Base-by-base conservation (phyloP, 306 rosid genomes). In the apple (Malus domestica) region DNA sequence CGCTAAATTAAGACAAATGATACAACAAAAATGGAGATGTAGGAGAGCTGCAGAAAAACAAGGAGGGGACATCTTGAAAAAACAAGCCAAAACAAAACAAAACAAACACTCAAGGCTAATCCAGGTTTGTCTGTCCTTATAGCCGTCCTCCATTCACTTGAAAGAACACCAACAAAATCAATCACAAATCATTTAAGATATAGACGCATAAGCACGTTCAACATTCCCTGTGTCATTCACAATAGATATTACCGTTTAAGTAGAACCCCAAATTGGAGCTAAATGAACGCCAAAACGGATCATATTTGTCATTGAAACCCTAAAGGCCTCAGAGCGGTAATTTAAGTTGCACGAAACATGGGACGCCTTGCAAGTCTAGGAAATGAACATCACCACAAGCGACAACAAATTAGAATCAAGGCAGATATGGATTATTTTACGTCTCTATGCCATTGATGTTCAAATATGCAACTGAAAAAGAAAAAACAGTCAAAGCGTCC, bases 401-500 rank as follows among this genome's bases (percentile, higher is more conserved):
- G 20, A 4, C 4, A 46, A 70, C 30, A 45, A 46, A 30, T 19
- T 10, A 15, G 61, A 35, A 79, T 54, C 32, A 64, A 29, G 30
- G 45, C 2, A 65, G 20, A 22, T 52, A 63, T 35, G 71, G 72
- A 55, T 29, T 46, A 74, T 61, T 73, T 60, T 29, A 25, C 22
- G 12, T 64, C 68, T 16, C 42, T 3, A 30, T 59, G 29, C 57
- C 77, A 27, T 10, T 55, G 66, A 35, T 4, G 11, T 59, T 45
- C 78, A 74, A 62, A 20, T 74, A 44, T 27, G 70, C 61, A 35
- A 63, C 22, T 74, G 5, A 4, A 29, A 38, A 38, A 38, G 20
- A 14, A 30, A 29, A 64, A 66, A 33, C 62, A 63, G 81, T 73
- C 80, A 62, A 51, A 83, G 80, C 67, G 79, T 70, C 80, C 71